Evolutionary conservation across 441 rosid genomes (phyloP), one percentile per base, ranked within the genome.

Genomic region (Codiaeum variegatum): DNA sequence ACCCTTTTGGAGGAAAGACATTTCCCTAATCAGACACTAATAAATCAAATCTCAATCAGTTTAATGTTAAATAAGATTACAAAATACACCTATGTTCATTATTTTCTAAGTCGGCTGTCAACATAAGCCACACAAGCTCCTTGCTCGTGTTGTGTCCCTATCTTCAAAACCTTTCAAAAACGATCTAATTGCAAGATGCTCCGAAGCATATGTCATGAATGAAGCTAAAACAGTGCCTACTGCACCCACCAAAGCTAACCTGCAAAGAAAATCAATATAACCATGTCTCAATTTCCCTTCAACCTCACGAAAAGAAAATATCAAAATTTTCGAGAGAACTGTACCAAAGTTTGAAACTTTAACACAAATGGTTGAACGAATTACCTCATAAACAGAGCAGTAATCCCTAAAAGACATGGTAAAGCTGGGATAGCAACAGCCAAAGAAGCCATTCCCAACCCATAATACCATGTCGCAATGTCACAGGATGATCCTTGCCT

Each of bases 311-410:
- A n/a, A 32, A 71, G n/a, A 23, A 10, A 40, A 62, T 6, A 23
- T 15, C 6, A 31, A 21, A 21, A 40, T 15, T 8, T 9, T n/a
- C 6, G 8, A 4, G 44, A 47, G 8, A 1, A 51, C 36, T 60
- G 46, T 55, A 51, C 13, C 15, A 36, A 29, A 49, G 3, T 2
- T 28, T 3, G 16, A 24, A 42, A 42, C 24, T 28, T 24, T 18
- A 26, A 58, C n/a, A 21, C 32, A 52, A 55, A 42, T 62, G 31
- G 11, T 40, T 19, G 69, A 77, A 44, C 21, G 69, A 66, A 65
- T 79, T 83, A 92, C 98, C 99, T 92, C 26, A 78, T 29, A 71
- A 94, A 94, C 63, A 94, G 86, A 69, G 98, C 94, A n/a, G 97
- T 90, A 67, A 94, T 76, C 26, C 98, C 93, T 64, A 91, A 87